phyloP scores from a whole-genome alignment of 106 monocot genomes.

The Hemerocallis citrina region DNA sequence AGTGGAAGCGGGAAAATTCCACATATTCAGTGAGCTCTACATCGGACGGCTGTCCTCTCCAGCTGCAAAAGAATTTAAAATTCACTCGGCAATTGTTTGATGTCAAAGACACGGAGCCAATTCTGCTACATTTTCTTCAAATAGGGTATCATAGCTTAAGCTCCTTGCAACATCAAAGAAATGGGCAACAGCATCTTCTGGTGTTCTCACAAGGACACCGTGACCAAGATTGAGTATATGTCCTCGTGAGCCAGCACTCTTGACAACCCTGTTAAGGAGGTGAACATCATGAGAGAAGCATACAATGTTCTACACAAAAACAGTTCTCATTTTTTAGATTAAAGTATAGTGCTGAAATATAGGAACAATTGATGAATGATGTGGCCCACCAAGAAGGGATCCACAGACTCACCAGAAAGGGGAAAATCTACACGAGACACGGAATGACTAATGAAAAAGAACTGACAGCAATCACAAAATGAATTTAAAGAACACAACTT shows the following conservation, averaged over 20 bases:
- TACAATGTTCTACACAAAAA: too few species aligned
- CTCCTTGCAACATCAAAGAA: slow-evolving; percentile 83
- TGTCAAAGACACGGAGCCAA: not conserved
- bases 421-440: too few species aligned
- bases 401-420: too few species aligned
- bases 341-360: too few species aligned
- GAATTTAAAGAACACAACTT: too few species aligned
- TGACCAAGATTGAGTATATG: slow-evolving; percentile 96
- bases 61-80: not conserved
- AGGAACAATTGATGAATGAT: too few species aligned
- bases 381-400: too few species aligned
- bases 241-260: slow-evolving; percentile 59
- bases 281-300: too few species aligned
- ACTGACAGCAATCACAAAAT: too few species aligned
- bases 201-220: slow-evolving; percentile 84
- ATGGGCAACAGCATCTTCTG: slow-evolving; percentile 92
- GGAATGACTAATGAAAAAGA: too few species aligned
- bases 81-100: not conserved
- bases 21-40: not conserved
- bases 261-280: slow-evolving; percentile 94
- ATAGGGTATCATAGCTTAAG: slow-evolving; percentile 65
- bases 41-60: not conserved
- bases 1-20: not conserved
- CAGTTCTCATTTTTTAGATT: too few species aligned
- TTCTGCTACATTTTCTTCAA: slow-evolving; percentile 21